Percentiles rank a stretch among this genome's conserved stretches.
These are phyloP conservation scores for Bassia scoparia DNA, from an alignment of 148 eudicot species.

Conservation along the genomic window DNA sequence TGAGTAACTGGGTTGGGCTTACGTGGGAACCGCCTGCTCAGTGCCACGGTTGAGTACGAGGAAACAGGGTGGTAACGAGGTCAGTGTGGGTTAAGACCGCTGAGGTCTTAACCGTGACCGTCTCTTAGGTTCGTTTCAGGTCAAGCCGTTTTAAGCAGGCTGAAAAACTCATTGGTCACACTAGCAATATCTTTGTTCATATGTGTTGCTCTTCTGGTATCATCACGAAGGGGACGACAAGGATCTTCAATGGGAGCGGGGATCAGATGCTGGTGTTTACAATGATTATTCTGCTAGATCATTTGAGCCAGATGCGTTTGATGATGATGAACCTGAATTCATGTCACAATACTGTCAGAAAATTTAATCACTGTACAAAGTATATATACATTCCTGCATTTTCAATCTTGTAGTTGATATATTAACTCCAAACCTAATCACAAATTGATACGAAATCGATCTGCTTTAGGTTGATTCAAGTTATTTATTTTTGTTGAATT, in stretches of 20 bases:
- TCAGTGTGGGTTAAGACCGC: slow-evolving; percentile 98
- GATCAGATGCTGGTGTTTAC: slow-evolving; percentile 73
- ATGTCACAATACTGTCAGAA: too few relatives aligned
- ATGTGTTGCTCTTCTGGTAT: slow-evolving; percentile 40
- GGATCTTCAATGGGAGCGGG: slow-evolving; percentile 30
- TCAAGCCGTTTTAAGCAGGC: slow-evolving; percentile 71
- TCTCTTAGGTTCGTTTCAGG: slow-evolving; percentile 85
- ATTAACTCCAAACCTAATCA: too few relatives aligned
- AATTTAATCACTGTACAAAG: too few relatives aligned
- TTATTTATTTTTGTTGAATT: too few relatives aligned
- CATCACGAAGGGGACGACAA: slow-evolving; percentile 45
- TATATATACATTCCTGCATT: too few relatives aligned
- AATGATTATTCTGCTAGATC: slow-evolving; percentile 80
- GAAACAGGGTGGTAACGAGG: slow-evolving; percentile 99
- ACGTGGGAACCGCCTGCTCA: slow-evolving; percentile 94
- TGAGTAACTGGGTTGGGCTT: slow-evolving; percentile 98
- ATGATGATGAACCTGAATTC: slow-evolving; percentile 59
- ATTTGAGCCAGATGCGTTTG: slow-evolving; percentile 89
- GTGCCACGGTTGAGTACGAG: slow-evolving; percentile 99
- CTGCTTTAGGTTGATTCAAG: too few relatives aligned
- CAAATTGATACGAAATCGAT: too few relatives aligned
- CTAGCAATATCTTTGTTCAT: slow-evolving; percentile 55
- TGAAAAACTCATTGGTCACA: slow-evolving; percentile 64
- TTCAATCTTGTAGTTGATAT: too few relatives aligned
- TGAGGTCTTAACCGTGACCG: slow-evolving; percentile 95